Evolutionary conservation across 2,329 filamentous ascomycete species (phyloP), one percentile per base, ranked within the genome.

Genomic region (Phaeosphaeriaceae sp.): DNA sequence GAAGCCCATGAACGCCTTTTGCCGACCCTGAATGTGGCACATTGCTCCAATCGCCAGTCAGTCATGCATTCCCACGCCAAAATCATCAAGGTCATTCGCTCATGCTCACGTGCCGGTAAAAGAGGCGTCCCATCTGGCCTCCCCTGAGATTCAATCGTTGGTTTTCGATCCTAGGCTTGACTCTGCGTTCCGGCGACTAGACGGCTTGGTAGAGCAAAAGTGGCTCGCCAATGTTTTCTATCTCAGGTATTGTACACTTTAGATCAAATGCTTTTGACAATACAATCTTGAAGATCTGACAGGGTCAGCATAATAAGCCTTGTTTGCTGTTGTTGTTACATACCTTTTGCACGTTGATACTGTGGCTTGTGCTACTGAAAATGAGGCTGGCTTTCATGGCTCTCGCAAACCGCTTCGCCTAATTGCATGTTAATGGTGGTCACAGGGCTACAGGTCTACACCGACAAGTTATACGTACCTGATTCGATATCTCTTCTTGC

Each of bases 261-360:
- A 99, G 83, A 74, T 99, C 94, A 72, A 99, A 99, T 2, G 94
- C 94, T 77, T 99, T 99, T 58, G 93, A 96, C 18, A 99, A 83
- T 49, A 99, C 94, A 65, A 99, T 99, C 77, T 99, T 99, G 85
- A 99, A 99, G 70, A 99, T 99, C 93, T 97, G 66, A 16, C 8
- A 13, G 36, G 15, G 50, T 77, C 50, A 78, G 70, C 36, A 30
- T 44, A n/a, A 21, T 8, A 7, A n/a, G n/a, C 21, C n/a, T 4
- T 1, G 1, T 2, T 16, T 12, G 6, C 7, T 2, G 0, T 5
- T 6, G 7, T 6, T 1, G 15, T 4, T 21, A 15, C 74, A 39
- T 71, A 96, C 93, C 88, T 97, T 99, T 77, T 99, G 94, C 56
- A 99, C 94, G 67, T 99, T 99, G 81, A 99, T 99, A 75, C 92